Evolutionary conservation across 257 asterid species (phyloP), one percentile per base, ranked within the genome.

Genomic region (Craterostigma plantagineum): DNA sequence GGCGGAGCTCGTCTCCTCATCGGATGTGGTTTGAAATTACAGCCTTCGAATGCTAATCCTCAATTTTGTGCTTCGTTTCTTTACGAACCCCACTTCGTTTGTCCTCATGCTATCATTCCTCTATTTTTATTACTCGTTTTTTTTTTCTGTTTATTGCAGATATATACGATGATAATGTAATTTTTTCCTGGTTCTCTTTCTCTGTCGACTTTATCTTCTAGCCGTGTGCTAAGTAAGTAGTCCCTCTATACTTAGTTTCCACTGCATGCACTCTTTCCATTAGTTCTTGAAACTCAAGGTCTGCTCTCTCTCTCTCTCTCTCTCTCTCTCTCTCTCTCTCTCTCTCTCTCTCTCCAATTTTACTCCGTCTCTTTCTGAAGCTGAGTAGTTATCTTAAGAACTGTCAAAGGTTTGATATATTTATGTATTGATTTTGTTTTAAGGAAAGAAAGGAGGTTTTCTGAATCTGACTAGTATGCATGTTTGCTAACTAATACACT

Each of bases 31-130:
- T 60, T 70, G 42, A 18, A 69, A 63, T 65, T 34, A 63, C 48
- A 61, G 63, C 69, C 70, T 63, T 72, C 72, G 57, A 62, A 69
- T 50, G 38, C 66, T 52, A 60, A 75, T 75, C 85, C 64, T 57
- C 59, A 53, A 66, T 55, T 61, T 61, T 57, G 30, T 23, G 30
- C 30, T 23, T 23, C 30, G 30, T 23, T 23, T 63, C 18, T 46
- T 50, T 58, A 11, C 53, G 45, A 57, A 45, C 60, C 66, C 39
- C 53, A 48, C 14, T 27, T 36, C 35, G 4, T 67, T 68, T 68
- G 80, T 71, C 80, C 57, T 62, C 69, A 35, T 68, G 66, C 42
- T 56, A 34, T 6, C 30, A 23, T 23, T 18, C 33, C 55, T 54
- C 42, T 59, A 52, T 57, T 64, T 50, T 48, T n/a, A n/a, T n/a